Conservation (phyloP, 257 asterid species). For the Scutellaria galericulata region DNA sequence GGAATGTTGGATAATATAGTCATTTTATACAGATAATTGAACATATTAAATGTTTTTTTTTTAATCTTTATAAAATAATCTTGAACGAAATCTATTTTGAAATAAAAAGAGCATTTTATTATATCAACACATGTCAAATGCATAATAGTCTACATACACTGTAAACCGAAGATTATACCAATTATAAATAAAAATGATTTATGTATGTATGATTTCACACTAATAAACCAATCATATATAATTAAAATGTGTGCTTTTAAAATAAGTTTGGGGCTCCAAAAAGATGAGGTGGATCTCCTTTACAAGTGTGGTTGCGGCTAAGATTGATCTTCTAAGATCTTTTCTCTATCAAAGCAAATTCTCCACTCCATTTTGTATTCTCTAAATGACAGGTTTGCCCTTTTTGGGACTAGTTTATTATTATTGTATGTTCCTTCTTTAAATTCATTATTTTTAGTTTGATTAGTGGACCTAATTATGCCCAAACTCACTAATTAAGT, state of each 20-base stretch:
- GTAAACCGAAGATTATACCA: too few species aligned
- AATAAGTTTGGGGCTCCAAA: slow-evolving; percentile 35
- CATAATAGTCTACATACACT: too few species aligned
- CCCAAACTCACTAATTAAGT: slow-evolving; percentile 4
- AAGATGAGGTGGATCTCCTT: slow-evolving; percentile 50
- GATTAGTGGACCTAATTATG: slow-evolving; percentile 23
- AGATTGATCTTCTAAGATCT: slow-evolving; percentile 34
- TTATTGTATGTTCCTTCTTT: neutral
- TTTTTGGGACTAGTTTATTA: slow-evolving; percentile 23
- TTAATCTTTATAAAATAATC: too few species aligned
- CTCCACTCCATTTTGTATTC: slow-evolving; percentile 31
- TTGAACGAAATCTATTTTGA: too few species aligned
- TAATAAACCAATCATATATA: neutral
- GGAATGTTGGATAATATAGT: too few species aligned
- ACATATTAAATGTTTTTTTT: too few species aligned
- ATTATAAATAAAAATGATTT: too few species aligned
- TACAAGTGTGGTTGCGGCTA: slow-evolving; percentile 30
- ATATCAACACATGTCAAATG: too few species aligned
- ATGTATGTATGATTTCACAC: too few species aligned
- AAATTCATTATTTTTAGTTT: neutral
- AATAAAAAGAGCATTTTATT: too few species aligned
- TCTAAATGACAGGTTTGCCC: slow-evolving; percentile 35
- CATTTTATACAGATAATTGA: too few species aligned
- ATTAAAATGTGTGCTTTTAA: neutral
- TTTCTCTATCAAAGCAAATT: slow-evolving; percentile 29